Conservation (phyloP, 2,329 filamentous ascomycete genomes). For the Diatrype stigma region DNA sequence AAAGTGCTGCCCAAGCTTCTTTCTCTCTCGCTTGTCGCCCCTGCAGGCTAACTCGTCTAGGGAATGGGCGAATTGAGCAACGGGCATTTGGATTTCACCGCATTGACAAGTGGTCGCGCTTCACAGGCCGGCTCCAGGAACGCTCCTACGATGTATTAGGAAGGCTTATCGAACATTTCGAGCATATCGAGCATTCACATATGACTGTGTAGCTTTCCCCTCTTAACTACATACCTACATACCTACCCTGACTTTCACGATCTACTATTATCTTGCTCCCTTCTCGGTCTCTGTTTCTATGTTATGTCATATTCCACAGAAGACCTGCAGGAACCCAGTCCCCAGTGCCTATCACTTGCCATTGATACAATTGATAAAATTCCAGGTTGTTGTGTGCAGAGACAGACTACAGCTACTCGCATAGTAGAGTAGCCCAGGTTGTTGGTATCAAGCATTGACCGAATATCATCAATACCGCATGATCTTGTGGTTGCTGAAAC, state of each 20-base stretch:
- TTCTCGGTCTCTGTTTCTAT: background rate
- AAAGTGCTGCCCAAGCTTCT: background rate
- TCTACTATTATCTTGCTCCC: background rate
- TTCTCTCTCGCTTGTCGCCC: background rate
- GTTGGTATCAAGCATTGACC: too few relatives aligned
- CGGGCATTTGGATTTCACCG: background rate
- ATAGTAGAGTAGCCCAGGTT: too few relatives aligned
- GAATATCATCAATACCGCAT: background rate
- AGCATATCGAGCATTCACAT: background rate
- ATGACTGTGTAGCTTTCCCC: background rate
- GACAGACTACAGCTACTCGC: too few relatives aligned
- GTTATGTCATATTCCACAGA: background rate
- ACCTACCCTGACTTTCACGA: background rate
- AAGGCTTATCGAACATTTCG: background rate
- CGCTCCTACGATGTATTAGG: background rate
- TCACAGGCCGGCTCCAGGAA: slow-evolving; percentile 15
- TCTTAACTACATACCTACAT: too few relatives aligned
- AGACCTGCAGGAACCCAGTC: background rate
- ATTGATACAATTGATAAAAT: too few relatives aligned
- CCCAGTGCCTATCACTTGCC: background rate
- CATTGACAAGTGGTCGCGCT: slow-evolving; percentile 16
- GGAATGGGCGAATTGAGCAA: background rate
- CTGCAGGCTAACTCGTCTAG: background rate
- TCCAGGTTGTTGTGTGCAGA: too few relatives aligned
- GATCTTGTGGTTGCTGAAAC: background rate